These are phyloP conservation scores for Lipomyces sp. DNA, from an alignment of 805 yeast genomes.

Conservation along the genomic window DNA sequence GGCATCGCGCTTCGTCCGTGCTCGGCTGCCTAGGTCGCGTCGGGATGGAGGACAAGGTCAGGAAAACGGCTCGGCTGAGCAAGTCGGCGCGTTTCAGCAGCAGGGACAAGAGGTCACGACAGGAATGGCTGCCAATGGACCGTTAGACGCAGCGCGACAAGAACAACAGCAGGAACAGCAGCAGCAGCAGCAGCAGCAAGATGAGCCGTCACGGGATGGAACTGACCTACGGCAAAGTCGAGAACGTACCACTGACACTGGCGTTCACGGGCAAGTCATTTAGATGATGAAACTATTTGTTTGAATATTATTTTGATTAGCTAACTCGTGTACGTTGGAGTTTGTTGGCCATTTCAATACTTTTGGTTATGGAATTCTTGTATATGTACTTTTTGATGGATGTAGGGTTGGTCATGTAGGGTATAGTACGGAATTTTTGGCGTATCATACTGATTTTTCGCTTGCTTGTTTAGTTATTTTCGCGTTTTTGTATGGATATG, in stretches of 20 bases:
- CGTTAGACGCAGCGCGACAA: background rate
- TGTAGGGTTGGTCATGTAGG: background rate
- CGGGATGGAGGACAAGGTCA: background rate
- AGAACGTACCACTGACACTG: background rate
- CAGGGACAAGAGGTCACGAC: background rate
- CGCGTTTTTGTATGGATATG: no score
- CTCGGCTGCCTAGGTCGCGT: conserved; percentile 6
- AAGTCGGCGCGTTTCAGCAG: background rate
- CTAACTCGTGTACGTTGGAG: background rate
- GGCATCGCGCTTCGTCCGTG: conserved; percentile 9
- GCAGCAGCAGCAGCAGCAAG: background rate
- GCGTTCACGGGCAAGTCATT: conserved; percentile 1
- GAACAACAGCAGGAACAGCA: background rate
- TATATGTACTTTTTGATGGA: background rate
- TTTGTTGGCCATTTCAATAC: background rate
- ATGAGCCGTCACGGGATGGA: background rate
- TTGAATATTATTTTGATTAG: background rate
- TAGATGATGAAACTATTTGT: background rate
- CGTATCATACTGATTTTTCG: background rate
- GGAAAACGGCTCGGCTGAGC: background rate
- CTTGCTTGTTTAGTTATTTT: background rate
- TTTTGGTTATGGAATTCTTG: background rate
- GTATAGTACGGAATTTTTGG: background rate
- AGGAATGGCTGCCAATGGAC: background rate
- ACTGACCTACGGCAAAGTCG: background rate